Base-by-base conservation (phyloP, 768 basidiomycete genomes). In the Epithele typhae region DNA sequence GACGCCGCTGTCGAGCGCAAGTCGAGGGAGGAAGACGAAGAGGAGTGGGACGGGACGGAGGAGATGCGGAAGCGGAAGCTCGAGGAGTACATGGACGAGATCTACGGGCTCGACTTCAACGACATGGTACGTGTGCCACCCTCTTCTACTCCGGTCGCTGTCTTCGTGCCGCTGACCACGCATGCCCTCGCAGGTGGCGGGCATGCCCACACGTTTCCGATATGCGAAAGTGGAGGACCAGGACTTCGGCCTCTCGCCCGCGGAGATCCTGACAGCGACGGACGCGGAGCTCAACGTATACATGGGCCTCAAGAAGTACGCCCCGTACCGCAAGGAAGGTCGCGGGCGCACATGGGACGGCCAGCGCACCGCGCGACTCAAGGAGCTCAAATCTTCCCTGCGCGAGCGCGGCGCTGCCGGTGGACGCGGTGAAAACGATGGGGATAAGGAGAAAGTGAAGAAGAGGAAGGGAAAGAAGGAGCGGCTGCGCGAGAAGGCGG, bases 221-320 rank as follows among this genome's bases (percentile, higher is more conserved):
- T 99, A 99, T 62, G 72, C 79, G n/a, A 73, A 82, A 35, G 79
- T 87, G 25, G 65, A 80, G 35, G 59, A 80, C 0, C 74, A 84
- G 49, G 64, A 63, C 25, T 94, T 76, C 65, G 81, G 78, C 2
- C 79, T 99, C 34, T 77, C 82, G 1, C 81, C 95, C 0, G 80
- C 75, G 4, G 94, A 99, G 58, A 90, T 98, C 52, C 74, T 99
- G 21, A 76, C 91, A 59, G 93, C 95, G 5, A 90, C 84, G 3
- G 95, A 99, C 66, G 74, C 81, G 45, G 96, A 99, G 61, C 77
- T 99, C 40, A 99, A 98, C 68, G 76, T 88, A 48, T 92, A 92
- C 65, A 78, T 95, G 67, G 79, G 86, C 36, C 72, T 98, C 57
- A 95, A 91, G 68, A 87, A 87, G 64, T 77, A 91, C 54, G 96